Evolutionary conservation across 139 green algal species (phyloP).

Genomic region (Asterochloris sp.): DNA sequence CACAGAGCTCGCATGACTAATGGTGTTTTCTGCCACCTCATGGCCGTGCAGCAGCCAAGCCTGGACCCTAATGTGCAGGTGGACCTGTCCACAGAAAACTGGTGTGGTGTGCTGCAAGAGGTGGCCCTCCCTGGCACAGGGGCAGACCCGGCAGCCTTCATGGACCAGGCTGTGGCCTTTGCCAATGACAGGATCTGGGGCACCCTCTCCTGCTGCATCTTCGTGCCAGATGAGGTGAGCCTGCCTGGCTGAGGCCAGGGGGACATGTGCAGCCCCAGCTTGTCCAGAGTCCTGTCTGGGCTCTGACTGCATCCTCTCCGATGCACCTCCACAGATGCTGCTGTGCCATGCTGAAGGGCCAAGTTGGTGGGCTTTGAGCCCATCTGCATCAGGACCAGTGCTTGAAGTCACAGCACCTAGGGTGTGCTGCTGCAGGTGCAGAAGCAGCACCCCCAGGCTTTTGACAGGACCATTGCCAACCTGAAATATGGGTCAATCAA

Average conservation of each 20-base stretch:
- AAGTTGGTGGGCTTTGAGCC: too few relatives aligned
- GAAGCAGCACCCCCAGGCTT: conserved; percentile 1
- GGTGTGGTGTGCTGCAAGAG: conserved; percentile 78
- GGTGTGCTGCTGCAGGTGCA: conserved; percentile 10
- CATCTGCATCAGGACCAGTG: too few relatives aligned
- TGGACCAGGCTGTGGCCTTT: conserved; percentile 47
- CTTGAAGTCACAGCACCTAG: too few relatives aligned
- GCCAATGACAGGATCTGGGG: conserved; percentile 71
- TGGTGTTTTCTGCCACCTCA: neutral
- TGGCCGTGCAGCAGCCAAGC: neutral
- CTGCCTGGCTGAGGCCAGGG: neutral
- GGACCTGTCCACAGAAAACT: conserved; percentile 59
- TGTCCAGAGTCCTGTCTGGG: too few relatives aligned
- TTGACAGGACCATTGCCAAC: conserved; percentile 6
- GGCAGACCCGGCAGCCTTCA: conserved; percentile 44
- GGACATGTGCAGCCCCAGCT: too few relatives aligned
- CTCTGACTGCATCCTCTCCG: too few relatives aligned
- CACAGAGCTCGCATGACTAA: too few relatives aligned
- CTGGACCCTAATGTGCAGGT: conserved; percentile 31
- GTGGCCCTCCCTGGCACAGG: conserved; percentile 46
- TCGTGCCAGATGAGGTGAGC: conserved; percentile 17
- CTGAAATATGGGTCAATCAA: conserved; percentile 70
- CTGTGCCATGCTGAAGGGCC: too few relatives aligned
- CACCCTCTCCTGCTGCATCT: conserved; percentile 56
- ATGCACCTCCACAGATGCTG: neutral